phyloP scores from a whole-genome alignment of 2,329 filamentous ascomycete species.

The Alternaria hordeiaustralica region DNA sequence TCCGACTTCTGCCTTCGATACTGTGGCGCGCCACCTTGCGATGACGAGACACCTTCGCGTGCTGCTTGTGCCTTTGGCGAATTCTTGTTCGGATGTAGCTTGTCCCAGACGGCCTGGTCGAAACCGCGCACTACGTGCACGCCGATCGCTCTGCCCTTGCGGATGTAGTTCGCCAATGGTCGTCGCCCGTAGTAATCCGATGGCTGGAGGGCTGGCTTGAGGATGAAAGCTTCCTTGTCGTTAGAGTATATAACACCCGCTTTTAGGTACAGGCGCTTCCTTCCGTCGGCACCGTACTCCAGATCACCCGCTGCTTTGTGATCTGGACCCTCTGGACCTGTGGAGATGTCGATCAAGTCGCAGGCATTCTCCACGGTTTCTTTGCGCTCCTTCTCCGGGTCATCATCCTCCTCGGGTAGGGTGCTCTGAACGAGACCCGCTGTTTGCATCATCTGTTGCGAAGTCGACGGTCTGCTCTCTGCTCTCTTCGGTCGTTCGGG shows the following conservation, averaged over 20 bases:
- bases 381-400: conserved; percentile 52
- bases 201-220: conserved; percentile 84
- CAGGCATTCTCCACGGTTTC: conserved; percentile 54
- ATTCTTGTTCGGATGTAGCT: conserved; percentile 65
- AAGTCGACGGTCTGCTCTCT: conserved; percentile 52
- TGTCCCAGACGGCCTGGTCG: conserved; percentile 77
- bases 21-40: conserved; percentile 53
- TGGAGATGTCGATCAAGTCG: conserved; percentile 57
- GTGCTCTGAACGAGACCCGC: conserved; percentile 40
- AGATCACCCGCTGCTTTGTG: conserved; percentile 57
- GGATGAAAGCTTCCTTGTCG: conserved; percentile 75
- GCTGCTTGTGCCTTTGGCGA: conserved; percentile 51
- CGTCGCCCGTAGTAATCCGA: conserved; percentile 83
- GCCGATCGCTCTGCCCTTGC: conserved; percentile 81
- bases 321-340: conserved; percentile 53
- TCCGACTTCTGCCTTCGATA: conserved; percentile 50
- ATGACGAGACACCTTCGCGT: conserved; percentile 53
- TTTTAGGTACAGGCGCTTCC: conserved; percentile 68
- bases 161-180: conserved; percentile 79
- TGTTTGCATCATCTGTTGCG: conserved; percentile 39
- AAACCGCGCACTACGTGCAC: conserved; percentile 91
- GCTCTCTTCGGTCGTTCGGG: conserved; percentile 66
- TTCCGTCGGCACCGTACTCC: conserved; percentile 52
- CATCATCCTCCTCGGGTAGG: conserved; percentile 46
- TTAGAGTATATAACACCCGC: conserved; percentile 90